Base-by-base conservation (phyloP, 805 yeast species). In the Zygoascus tannicola region DNA sequence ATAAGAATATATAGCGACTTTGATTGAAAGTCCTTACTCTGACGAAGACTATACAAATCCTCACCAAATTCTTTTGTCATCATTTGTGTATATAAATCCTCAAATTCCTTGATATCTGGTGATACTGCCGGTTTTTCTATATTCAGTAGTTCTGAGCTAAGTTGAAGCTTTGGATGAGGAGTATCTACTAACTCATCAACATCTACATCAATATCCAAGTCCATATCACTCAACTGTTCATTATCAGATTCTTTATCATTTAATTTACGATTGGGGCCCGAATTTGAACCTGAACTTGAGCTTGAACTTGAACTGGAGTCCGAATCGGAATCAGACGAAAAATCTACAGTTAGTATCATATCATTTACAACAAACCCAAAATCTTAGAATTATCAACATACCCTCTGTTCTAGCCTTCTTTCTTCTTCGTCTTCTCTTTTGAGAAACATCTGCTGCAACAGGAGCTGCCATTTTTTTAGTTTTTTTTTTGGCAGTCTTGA, bases 21-120 rank as follows among this genome's bases (percentile, higher is more conserved):
- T 7, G 51, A 50, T 14, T 52, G 52, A 47, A 76, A 71, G 15
- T 66, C 67, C 7, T 73, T 59, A 44, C 74, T 68, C 44, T 58
- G 57, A 16, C 73, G 74, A 44, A 67, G 61, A 20, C 66, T 53
- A 8, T 55, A 60, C 22, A 66, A 59, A 35, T 69, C 68, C 16
- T 65, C 65, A 51, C 78, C 71, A 48, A 75, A 66, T 52, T 70
- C 71, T 10, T 72, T 63, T 41, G 75, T 73, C 32, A 65, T 58
- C 22, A 68, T 62, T 12, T 56, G 50, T 32, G 75, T 67, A 57
- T 72, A 75, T 45, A 69, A 70, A 43, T 69, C 53, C 14, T 50
- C 51, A 34, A 50, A 51, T 33, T 51, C 49, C 8, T 36, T 36
- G 12, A 26, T 26, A 12, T 26, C 21, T 18, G n/a, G 22, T 14